Evolutionary conservation across 805 yeast genomes (phyloP).

Genomic region (Kockiozyma suomiensis): DNA sequence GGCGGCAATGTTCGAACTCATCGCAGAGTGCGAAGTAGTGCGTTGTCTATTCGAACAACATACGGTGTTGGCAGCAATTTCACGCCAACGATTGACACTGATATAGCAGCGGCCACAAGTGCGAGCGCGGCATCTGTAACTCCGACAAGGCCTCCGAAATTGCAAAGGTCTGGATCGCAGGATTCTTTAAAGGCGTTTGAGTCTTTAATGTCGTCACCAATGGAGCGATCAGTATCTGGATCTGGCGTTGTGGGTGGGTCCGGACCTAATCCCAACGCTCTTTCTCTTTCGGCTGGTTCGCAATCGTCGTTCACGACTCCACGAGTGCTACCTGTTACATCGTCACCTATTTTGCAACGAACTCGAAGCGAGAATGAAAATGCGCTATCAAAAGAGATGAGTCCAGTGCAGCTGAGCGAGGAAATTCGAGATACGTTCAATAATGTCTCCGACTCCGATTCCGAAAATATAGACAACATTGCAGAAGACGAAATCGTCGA

Average conservation of each 20-base stretch:
- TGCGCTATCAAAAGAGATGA: conserved; percentile 2
- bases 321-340: background rate
- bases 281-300: background rate
- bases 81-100: background rate
- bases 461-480: background rate
- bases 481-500: background rate
- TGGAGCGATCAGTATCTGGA: background rate
- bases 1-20: background rate
- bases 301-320: conserved; percentile 11
- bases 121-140: background rate
- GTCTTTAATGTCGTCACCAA: conserved; percentile 10
- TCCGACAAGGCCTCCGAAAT: conserved; percentile 1
- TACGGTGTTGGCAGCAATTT: background rate
- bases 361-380: conserved; percentile 8
- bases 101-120: background rate
- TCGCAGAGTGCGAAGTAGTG: conserved; percentile 1
- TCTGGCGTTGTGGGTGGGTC: background rate
- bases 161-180: conserved; percentile 5
- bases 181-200: conserved; percentile 25
- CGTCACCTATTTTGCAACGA: conserved; percentile 2
- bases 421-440: conserved; percentile 11
- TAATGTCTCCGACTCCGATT: conserved; percentile 3
- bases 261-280: background rate
- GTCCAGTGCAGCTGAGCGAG: conserved; percentile 11
- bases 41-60: conserved; percentile 1